Percentiles rank a stretch among this genome's conserved stretches.
phyloP scores from a whole-genome alignment of 148 eudicot genomes.

The Gaultheria prostrata region DNA sequence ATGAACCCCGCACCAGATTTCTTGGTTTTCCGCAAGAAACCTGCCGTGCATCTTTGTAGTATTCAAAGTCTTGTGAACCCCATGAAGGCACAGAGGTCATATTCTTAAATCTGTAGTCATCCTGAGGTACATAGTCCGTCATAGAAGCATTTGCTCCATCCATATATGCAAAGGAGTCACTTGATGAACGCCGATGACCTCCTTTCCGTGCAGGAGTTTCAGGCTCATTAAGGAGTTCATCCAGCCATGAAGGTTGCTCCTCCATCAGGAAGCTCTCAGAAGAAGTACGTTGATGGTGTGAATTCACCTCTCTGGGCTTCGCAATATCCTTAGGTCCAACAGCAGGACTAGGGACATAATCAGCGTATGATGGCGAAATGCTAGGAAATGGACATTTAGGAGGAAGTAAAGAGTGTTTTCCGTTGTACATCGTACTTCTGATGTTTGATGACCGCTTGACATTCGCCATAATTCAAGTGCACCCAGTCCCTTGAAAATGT shows the following conservation, averaged over 20 bases:
- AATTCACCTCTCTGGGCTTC: conserved; percentile 57
- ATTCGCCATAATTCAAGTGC: conserved; percentile 50
- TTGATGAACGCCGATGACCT: conserved; percentile 95
- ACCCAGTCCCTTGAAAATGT: too few relatives aligned
- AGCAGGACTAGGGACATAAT: conserved; percentile 45
- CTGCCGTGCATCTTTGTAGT: conserved; percentile 34
- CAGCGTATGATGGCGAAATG: conserved; percentile 61
- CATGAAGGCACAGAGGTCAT: conserved; percentile 48
- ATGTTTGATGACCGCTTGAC: conserved; percentile 65
- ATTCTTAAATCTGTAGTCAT: conserved; percentile 45
- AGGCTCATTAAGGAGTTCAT: conserved; percentile 94
- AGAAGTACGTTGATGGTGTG: conserved; percentile 87
- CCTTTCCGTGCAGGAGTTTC: conserved; percentile 79
- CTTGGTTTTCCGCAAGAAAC: too few relatives aligned
- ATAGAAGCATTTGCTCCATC: conserved; percentile 55
- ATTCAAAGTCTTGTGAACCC: conserved; percentile 65
- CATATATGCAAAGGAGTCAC: conserved; percentile 87
- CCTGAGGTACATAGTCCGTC: conserved; percentile 50
- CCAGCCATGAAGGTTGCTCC: conserved; percentile 97
- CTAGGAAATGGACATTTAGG: conserved; percentile 91
- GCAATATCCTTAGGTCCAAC: conserved; percentile 45
- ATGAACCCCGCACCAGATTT: too few relatives aligned
- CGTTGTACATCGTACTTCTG: conserved; percentile 53
- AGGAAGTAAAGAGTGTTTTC: conserved; percentile 78
- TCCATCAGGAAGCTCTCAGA: conserved; percentile 81